Evolutionary conservation across 345 rosid species (phyloP), one percentile per base, ranked within the genome.

Genomic region (Sonneratia alba): DNA sequence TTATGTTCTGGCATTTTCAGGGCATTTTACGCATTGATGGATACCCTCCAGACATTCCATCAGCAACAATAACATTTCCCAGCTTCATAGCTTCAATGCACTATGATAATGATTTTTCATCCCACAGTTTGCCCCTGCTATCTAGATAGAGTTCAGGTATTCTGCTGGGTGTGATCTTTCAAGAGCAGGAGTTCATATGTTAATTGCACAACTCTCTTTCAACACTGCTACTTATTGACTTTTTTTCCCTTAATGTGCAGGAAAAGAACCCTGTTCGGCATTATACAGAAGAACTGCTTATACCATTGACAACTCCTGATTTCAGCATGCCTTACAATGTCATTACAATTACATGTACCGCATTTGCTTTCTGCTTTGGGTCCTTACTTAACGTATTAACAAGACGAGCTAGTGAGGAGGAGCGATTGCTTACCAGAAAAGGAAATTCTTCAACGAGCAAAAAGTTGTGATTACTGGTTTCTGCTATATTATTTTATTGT

Each of bases 301-400:
- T 87, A 57, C 98, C 97, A 69, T 80, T 95, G 80, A 92, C 94
- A 73, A 92, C 98, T 61, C 97, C 99, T 79, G 98, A 95, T 82
- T 95, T 92, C 77, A 95, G 97, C 87, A 92, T 92, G 99, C 99
- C 97, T 59, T 92, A 95, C 84, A 95, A 95, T 56, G 98, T 95
- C 76, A 92, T 90, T 77, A 95, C 98, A 36, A 87, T 95, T 75
- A 90, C 97, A 0, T 95, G 99, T 84, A 92, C 98, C 0, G 84
- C 90, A 15, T 92, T 87, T 77, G 96, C 98, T 21, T 82, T 95
- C 61, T 92, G 88, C 76, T 89, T 90, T 72, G 99, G 98, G 70
- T 90, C 98, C 40, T 74, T 95, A 80, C 94, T 92, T 69, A 95
- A 90, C 63, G 98, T 81, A 68, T 87, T 95, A 53, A 79, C 91